These are phyloP conservation scores for Cochlearia excelsa DNA, from an alignment of 345 rosid genomes.

Conservation along the genomic window DNA sequence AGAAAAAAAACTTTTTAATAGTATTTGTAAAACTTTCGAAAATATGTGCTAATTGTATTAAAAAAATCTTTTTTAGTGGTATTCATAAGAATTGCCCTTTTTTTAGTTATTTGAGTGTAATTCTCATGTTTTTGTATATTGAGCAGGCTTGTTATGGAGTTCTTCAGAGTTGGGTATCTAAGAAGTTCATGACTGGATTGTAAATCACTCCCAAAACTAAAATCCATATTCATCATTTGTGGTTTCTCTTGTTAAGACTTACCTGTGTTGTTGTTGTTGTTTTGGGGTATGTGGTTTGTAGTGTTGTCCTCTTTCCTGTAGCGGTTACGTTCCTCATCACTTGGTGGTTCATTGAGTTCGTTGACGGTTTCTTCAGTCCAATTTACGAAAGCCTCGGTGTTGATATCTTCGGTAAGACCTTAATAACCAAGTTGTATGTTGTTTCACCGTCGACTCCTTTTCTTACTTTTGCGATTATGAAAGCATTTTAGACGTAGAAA, in stretches of 20 bases:
- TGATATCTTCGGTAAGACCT: constrained; percentile 70
- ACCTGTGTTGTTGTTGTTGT: constrained; percentile 8
- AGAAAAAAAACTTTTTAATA: too few relatives aligned
- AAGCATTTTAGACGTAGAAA: neutral
- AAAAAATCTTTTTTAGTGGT: too few relatives aligned
- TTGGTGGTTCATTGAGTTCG: constrained; percentile 83
- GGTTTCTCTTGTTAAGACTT: neutral
- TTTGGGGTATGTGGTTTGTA: constrained; percentile 30
- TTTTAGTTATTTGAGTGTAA: too few relatives aligned
- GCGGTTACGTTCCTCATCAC: constrained; percentile 81
- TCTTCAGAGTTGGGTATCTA: constrained; percentile 86
- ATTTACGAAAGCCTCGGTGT: constrained; percentile 68
- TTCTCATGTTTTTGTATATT: constrained; percentile 20
- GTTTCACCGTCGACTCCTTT: neutral
- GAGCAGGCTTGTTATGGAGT: constrained; percentile 79
- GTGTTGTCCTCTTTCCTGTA: constrained; percentile 83
- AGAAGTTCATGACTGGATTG: constrained; percentile 96
- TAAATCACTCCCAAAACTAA: constrained; percentile 26
- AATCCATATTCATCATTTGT: neutral
- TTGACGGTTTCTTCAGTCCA: constrained; percentile 86
- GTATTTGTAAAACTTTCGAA: too few relatives aligned
- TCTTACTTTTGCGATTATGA: neutral
- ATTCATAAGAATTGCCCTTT: neutral
- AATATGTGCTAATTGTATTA: too few relatives aligned
- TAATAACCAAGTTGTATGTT: neutral